Conservation (phyloP, 345 rosid species). For the Eucalyptus pauciflora region DNA sequence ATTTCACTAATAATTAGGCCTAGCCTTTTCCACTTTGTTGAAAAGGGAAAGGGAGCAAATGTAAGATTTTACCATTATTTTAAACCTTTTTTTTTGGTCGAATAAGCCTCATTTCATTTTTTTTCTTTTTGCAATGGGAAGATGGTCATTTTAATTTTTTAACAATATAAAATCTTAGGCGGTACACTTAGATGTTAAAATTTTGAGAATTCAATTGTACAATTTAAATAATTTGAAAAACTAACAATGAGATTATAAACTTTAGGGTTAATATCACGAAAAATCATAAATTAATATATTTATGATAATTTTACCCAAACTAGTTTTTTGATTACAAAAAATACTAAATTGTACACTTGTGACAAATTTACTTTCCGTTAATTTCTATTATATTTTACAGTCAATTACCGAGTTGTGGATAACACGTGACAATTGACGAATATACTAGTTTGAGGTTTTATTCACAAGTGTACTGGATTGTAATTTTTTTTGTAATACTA, state of each 20-base stretch:
- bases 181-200: not conserved
- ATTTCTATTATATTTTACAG: fast-evolving
- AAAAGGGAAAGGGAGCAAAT: not conserved
- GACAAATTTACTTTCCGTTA: fast-evolving
- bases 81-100: too few relatives aligned
- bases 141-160: not conserved
- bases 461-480: too few relatives aligned
- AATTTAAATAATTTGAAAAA: not conserved
- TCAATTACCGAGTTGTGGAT: too few relatives aligned
- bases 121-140: not conserved
- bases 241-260: not conserved
- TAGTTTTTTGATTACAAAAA: too few relatives aligned
- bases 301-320: fast-evolving
- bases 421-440: fast-evolving
- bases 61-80: too few relatives aligned
- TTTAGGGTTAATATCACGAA: fast-evolving
- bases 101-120: not conserved
- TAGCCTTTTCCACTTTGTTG: not conserved
- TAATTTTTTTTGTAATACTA: too few relatives aligned
- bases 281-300: too few relatives aligned
- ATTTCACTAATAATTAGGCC: not conserved
- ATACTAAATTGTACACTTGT: fast-evolving
- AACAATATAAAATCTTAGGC: not conserved
- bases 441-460: too few relatives aligned
- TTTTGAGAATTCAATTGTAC: not conserved